Base-by-base conservation (phyloP, 306 rosid species). In the Alnus rubra region DNA sequence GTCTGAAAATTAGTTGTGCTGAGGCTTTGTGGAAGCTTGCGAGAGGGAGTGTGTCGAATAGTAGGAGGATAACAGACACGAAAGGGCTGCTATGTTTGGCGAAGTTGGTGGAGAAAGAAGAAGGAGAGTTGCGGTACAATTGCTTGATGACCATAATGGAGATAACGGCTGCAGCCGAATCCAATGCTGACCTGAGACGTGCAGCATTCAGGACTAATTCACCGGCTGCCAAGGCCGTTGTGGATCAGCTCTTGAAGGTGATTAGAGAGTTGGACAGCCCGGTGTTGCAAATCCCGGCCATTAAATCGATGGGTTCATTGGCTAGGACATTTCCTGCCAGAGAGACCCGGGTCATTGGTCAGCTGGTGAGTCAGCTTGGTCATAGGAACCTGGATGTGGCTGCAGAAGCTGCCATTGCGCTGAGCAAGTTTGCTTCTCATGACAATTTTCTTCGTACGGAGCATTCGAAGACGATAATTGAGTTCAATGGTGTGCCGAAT, bases 271-370 rank as follows among this genome's bases (percentile, higher is more conserved):
- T 78, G 73, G 88, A 92, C 80, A 86, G 65, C 72, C 93, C 91
- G 0, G 3, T 68, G 3, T 54, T 92, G 88, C 90, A 86, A 79
- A 60, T 88, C 74, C 87, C 88, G 4, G 90, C 91, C 5, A 79
- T 92, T 42, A 90, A 88, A 77, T 84, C 98, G 3, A 80, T 92
- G 76, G 98, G 98, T 49, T 88, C 91, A 1, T 78, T 94, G 80
- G 97, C 97, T 42, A 90, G 96, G 88, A 90, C 96, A 2, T 94
- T 94, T 85, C 91, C 97, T n/a, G 97, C 94, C 4, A 82, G 94
- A 55, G 98, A 92, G 82, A 94, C 92, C 14, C 75, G 97, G 48
- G 96, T 90, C 14, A 87, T 92, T 47, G 81, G 82, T 30, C 94
- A 91, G 4, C 80, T 94, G 11, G 97, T 89, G 62, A 44, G 77